A percentile compares a stretch with the other conserved stretches of the same genome.
Conservation (phyloP, 257 asterid species). For the Petunia axillaris region DNA sequence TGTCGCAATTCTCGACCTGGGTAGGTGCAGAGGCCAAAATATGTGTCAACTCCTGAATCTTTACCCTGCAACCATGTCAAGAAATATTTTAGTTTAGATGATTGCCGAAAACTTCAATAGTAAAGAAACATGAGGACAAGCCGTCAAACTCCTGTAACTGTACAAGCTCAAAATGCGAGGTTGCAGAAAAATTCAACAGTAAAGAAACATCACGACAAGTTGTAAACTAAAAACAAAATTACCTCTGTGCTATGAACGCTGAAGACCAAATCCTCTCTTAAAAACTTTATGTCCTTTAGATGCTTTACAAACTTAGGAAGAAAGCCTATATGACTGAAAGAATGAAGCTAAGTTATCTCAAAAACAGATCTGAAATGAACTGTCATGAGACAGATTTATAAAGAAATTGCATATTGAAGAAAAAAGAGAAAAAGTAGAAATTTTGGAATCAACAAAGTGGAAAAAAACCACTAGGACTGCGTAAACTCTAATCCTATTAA, state of each 20-base stretch:
- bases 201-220: neutral
- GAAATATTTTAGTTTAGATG: neutral
- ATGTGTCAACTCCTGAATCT: constrained; percentile 92
- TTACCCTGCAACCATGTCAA: constrained; percentile 56
- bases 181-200: neutral
- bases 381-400: neutral
- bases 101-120: too few species aligned
- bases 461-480: neutral
- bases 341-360: constrained; percentile 21
- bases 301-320: constrained; percentile 69
- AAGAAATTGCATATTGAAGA: neutral
- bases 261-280: constrained; percentile 81
- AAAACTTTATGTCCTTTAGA: constrained; percentile 74
- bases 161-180: constrained; percentile 12
- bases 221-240: constrained; percentile 28
- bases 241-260: constrained; percentile 94
- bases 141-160: neutral
- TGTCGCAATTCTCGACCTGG: constrained; percentile 85
- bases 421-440: neutral
- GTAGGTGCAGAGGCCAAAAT: constrained; percentile 90
- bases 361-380: constrained; percentile 7
- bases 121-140: neutral
- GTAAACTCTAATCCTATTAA: neutral
- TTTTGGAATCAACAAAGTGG: neutral
- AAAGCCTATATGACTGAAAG: constrained; percentile 80